Percentiles rank a stretch among this genome's conserved stretches.
Conservation (phyloP, 1,139 yeast genomes). For the Yamadazyma triangularis region DNA sequence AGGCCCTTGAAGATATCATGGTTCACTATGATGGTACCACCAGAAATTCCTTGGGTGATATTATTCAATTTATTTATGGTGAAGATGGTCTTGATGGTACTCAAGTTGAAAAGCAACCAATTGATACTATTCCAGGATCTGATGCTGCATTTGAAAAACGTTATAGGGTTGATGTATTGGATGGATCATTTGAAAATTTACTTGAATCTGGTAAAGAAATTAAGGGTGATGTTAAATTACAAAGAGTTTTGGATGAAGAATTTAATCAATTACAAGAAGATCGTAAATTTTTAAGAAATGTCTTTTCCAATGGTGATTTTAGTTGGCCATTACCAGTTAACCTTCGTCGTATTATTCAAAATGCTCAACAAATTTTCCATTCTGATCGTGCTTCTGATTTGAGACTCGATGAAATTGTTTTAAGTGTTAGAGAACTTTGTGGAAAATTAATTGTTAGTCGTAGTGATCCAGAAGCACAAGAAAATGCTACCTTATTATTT, state of each 20-base stretch:
- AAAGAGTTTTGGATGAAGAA: slow-evolving; percentile 78
- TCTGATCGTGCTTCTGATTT: slow-evolving; percentile 91
- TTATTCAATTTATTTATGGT: slow-evolving; percentile 95
- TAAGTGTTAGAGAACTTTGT: slow-evolving; percentile 68
- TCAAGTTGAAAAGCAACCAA: slow-evolving; percentile 94
- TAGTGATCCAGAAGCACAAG: slow-evolving; percentile 87
- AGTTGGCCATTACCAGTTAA: slow-evolving; percentile 98
- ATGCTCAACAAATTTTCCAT: slow-evolving; percentile 95
- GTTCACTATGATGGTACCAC: slow-evolving; percentile 99
- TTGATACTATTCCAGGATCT: slow-evolving; percentile 94
- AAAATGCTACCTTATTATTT: slow-evolving; percentile 85
- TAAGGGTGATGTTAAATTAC: slow-evolving; percentile 83
- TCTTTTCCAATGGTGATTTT: slow-evolving; percentile 88
- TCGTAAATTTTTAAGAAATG: slow-evolving; percentile 72
- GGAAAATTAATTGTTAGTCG: slow-evolving; percentile 71
- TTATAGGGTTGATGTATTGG: slow-evolving; percentile 85
- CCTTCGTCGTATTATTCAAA: slow-evolving; percentile 92
- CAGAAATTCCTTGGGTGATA: slow-evolving; percentile 94
- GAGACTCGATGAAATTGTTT: slow-evolving; percentile 74
- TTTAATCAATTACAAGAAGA: slow-evolving; percentile 72
- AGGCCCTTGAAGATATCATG: slow-evolving; percentile 98
- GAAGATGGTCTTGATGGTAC: slow-evolving; percentile 99
- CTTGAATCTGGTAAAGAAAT: slow-evolving; percentile 90
- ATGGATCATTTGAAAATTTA: slow-evolving; percentile 44
- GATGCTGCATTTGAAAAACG: slow-evolving; percentile 77